Evolutionary conservation across 208 protist species (phyloP).

Genomic region (Crithidia brevicula): DNA sequence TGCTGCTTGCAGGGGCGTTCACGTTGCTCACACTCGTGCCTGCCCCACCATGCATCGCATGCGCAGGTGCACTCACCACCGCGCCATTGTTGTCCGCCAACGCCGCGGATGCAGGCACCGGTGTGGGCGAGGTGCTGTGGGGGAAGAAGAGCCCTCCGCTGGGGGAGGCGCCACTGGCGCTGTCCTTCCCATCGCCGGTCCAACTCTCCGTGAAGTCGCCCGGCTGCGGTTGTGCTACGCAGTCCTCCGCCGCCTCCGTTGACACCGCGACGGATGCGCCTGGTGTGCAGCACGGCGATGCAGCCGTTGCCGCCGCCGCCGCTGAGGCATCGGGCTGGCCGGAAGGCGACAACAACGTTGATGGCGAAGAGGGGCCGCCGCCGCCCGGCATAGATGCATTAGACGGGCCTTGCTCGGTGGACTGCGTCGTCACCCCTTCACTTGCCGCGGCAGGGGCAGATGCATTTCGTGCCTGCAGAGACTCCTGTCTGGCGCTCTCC

Average conservation of each 20-base stretch:
- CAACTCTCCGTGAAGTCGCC: conserved; percentile 14
- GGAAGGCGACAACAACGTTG: too few relatives aligned
- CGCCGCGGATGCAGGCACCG: background rate
- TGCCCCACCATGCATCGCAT: background rate
- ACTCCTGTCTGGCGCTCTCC: conserved; percentile 3
- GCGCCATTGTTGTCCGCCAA: too few relatives aligned
- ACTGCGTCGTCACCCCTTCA: background rate
- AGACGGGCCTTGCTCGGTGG: background rate
- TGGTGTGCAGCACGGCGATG: conserved; percentile 13
- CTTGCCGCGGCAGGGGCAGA: background rate
- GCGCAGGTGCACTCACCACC: background rate
- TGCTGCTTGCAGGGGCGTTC: background rate
- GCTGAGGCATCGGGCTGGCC: background rate
- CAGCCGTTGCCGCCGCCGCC: background rate
- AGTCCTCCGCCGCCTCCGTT: background rate
- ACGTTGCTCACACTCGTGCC: background rate
- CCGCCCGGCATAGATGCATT: background rate
- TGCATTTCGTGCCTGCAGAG: conserved; percentile 2
- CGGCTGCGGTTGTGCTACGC: background rate
- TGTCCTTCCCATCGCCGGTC: background rate
- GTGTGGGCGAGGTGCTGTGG: background rate
- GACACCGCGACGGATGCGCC: background rate
- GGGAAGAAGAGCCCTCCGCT: background rate
- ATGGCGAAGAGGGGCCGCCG: too few relatives aligned
- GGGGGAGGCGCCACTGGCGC: background rate